A percentile compares a stretch with the other conserved stretches of the same genome.
These are phyloP conservation scores for Thozetella sp. DNA, from an alignment of 495 filamentous ascomycete genomes.

Conservation along the genomic window DNA sequence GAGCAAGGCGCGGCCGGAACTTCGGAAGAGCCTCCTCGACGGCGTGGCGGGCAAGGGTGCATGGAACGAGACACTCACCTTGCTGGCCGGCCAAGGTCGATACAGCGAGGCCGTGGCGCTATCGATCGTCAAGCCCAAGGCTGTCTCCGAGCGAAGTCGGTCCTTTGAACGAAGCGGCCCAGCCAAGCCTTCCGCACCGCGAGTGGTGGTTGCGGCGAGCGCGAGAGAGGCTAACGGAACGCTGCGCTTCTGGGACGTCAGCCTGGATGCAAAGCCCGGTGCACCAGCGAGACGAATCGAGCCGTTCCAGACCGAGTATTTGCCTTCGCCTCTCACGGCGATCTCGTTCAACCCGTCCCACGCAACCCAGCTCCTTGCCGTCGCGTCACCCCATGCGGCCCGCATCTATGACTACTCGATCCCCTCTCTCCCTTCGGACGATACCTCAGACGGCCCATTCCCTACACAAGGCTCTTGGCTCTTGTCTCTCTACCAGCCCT, in stretches of 20 bases:
- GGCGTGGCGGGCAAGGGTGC: slow-evolving; percentile 50
- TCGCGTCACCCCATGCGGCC: slow-evolving; percentile 67
- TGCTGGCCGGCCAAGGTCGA: slow-evolving; percentile 59
- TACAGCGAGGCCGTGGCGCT: slow-evolving; percentile 68
- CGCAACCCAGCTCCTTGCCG: slow-evolving; percentile 66
- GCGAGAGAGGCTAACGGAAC: slow-evolving; percentile 68
- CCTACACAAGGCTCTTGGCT: slow-evolving; percentile 63
- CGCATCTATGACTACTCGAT: slow-evolving; percentile 62
- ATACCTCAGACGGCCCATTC: slow-evolving; percentile 46
- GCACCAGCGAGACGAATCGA: slow-evolving; percentile 40
- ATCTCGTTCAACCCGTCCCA: slow-evolving; percentile 73
- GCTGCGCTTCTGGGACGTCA: slow-evolving; percentile 46
- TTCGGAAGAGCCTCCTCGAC: slow-evolving; percentile 42
- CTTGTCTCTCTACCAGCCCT: slow-evolving; percentile 69
- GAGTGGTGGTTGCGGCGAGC: slow-evolving; percentile 51
- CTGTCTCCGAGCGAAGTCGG: slow-evolving; percentile 26
- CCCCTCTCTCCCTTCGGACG: slow-evolving; percentile 43
- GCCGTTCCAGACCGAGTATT: slow-evolving; percentile 63
- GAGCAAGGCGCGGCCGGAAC: slow-evolving; percentile 49
- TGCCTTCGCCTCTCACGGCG: slow-evolving; percentile 64
- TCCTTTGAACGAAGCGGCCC: slow-evolving; percentile 31
- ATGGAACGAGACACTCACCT: slow-evolving; percentile 64
- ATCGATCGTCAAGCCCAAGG: slow-evolving; percentile 55
- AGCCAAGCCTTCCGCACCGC: slow-evolving; percentile 10
- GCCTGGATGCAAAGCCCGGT: slow-evolving; percentile 36